phyloP scores from a whole-genome alignment of 2,329 filamentous ascomycete species.

The Diplocarpon rosae region DNA sequence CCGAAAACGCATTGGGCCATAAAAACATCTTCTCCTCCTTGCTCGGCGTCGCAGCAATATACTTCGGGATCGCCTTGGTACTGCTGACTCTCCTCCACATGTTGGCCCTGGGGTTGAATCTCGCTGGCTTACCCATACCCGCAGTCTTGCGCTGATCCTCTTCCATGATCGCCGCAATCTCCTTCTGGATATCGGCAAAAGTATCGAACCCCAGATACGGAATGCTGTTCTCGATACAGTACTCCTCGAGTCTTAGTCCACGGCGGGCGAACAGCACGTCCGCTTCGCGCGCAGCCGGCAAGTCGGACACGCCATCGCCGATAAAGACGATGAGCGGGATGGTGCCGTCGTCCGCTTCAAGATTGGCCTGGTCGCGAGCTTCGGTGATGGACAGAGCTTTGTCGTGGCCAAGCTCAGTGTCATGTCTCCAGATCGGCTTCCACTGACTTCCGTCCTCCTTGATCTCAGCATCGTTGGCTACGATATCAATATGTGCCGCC shows the following conservation, averaged over 20 bases:
- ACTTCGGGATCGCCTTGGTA: conserved; percentile 39
- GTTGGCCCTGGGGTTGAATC: conserved; percentile 58
- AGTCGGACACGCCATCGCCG: conserved; percentile 57
- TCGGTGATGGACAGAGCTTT: conserved; percentile 55
- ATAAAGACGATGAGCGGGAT: conserved; percentile 60
- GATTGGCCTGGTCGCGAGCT: conserved; percentile 42
- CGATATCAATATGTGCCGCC: conserved; percentile 50
- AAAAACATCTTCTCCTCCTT: conserved; percentile 51
- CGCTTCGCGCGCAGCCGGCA: conserved; percentile 53
- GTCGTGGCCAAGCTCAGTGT: conserved; percentile 54
- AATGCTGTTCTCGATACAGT: conserved; percentile 52
- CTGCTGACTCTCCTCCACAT: conserved; percentile 54
- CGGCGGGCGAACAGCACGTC: conserved; percentile 57
- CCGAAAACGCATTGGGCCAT: conserved; percentile 48
- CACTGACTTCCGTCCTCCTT: conserved; percentile 45
- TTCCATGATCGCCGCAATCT: conserved; percentile 44
- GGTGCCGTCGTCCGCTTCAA: conserved; percentile 46
- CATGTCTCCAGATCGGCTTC: conserved; percentile 58
- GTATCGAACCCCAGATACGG: conserved; percentile 52
- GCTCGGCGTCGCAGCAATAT: conserved; percentile 39
- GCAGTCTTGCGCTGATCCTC: conserved; percentile 51
- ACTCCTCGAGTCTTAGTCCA: conserved; percentile 54
- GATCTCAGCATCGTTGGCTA: conserved; percentile 56
- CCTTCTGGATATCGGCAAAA: conserved; percentile 52
- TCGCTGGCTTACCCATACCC: conserved; percentile 45